Percentiles rank a stretch among this genome's conserved stretches.
These are phyloP conservation scores for Tricholoma furcatifolium DNA, from an alignment of 768 basidiomycete genomes.

Conservation along the genomic window DNA sequence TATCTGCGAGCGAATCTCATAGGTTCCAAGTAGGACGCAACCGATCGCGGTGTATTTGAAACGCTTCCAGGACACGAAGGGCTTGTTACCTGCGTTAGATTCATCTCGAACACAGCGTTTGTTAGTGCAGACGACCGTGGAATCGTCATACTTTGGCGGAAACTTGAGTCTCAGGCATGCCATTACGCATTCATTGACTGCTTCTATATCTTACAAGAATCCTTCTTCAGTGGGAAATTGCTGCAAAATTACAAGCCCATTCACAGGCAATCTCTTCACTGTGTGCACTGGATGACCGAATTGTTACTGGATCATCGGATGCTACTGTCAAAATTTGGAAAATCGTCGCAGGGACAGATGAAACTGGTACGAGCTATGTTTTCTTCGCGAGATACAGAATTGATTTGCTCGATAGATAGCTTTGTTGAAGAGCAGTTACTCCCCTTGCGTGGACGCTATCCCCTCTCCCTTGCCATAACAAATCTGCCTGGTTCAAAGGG, in stretches of 20 bases:
- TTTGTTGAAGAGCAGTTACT: conserved; percentile 56
- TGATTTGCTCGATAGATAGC: conserved; percentile 25
- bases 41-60: conserved; percentile 53
- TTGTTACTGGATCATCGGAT: conserved; percentile 86
- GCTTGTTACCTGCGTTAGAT: conserved; percentile 75
- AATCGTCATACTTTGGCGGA: conserved; percentile 60
- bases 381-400: conserved; percentile 7
- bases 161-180: conserved; percentile 38
- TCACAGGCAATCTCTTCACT: conserved; percentile 68
- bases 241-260: conserved; percentile 56
- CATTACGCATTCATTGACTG: conserved; percentile 19
- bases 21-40: conserved; percentile 36
- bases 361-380: conserved; percentile 27
- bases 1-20: conserved; percentile 1
- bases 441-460: conserved; percentile 65
- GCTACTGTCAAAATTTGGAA: conserved; percentile 76
- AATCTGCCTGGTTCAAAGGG: conserved; percentile 68
- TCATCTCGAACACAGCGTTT: conserved; percentile 50
- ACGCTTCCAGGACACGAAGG: conserved; percentile 79
- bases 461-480: conserved; percentile 65
- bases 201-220: conserved; percentile 1
- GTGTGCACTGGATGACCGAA: conserved; percentile 40
- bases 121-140: conserved; percentile 81
- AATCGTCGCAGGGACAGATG: conserved; percentile 28
- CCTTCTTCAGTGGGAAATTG: conserved; percentile 36